Conservation (phyloP, 1,139 yeast species). For the Meyerozyma athensensis region DNA sequence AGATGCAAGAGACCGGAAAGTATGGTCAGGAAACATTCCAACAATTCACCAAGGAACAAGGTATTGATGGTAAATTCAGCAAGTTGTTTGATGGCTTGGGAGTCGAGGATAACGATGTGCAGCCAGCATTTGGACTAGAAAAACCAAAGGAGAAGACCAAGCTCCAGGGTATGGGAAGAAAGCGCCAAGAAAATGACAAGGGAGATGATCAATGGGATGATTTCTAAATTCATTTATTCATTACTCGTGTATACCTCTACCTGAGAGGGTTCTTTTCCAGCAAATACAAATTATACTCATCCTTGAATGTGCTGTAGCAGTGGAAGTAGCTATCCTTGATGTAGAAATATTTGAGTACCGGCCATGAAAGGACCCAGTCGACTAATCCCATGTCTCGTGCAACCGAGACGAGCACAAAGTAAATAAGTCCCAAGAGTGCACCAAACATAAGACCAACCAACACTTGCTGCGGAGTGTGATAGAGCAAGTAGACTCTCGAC, state of each 20-base stretch:
- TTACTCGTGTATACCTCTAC: not conserved
- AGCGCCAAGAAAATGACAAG: conserved; percentile 20
- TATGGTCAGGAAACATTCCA: conserved; percentile 65
- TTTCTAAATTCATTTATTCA: conserved; percentile 18
- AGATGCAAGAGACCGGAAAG: conserved; percentile 82
- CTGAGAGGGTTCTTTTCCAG: conserved; percentile 6
- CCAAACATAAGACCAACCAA: conserved; percentile 70
- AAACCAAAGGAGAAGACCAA: conserved; percentile 58
- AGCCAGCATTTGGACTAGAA: conserved; percentile 67
- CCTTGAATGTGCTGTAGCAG: conserved; percentile 34
- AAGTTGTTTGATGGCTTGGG: conserved; percentile 47
- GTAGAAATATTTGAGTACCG: conserved; percentile 38
- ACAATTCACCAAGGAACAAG: conserved; percentile 49
- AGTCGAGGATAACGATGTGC: conserved; percentile 29
- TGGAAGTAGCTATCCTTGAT: conserved; percentile 57
- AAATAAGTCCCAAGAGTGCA: conserved; percentile 48
- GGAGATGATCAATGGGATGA: conserved; percentile 46
- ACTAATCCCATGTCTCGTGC: conserved; percentile 56
- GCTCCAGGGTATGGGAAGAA: conserved; percentile 46
- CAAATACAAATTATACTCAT: conserved; percentile 26
- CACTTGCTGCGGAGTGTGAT: conserved; percentile 75
- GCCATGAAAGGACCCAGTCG: conserved; percentile 55
- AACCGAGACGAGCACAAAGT: conserved; percentile 49
- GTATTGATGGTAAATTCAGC: conserved; percentile 45
- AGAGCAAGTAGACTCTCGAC: conserved; percentile 73